phyloP scores from a whole-genome alignment of 306 rosid genomes.

The Nissolia schottii region DNA sequence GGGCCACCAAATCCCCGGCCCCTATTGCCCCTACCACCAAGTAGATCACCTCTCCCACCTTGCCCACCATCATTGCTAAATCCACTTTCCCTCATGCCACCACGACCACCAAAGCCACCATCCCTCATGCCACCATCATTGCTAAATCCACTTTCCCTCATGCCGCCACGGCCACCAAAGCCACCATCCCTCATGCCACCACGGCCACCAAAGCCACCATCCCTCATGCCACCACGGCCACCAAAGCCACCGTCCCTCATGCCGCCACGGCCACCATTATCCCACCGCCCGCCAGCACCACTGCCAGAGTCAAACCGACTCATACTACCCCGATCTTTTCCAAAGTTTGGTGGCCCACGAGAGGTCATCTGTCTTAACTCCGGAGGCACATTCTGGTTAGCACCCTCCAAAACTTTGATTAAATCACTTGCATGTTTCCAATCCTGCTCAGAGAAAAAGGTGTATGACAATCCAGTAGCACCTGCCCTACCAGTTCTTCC shows the following conservation, averaged over 20 bases:
- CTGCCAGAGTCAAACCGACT: conserved; percentile 70
- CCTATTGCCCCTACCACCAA: conserved; percentile 70
- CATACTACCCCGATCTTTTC: conserved; percentile 63
- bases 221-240: conserved; percentile 51
- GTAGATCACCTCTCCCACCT: conserved; percentile 79
- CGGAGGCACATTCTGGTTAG: conserved; percentile 89
- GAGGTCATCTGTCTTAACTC: conserved; percentile 76
- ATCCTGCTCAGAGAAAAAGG: conserved; percentile 96
- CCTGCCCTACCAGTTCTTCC: conserved; percentile 99
- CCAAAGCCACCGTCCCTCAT: conserved; percentile 33
- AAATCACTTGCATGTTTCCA: conserved; percentile 92
- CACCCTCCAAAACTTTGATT: conserved; percentile 95
- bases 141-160: conserved; percentile 34
- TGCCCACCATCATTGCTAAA: conserved; percentile 31
- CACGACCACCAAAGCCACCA: conserved; percentile 22
- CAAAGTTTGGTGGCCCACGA: conserved; percentile 80
- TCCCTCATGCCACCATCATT: conserved; percentile 15
- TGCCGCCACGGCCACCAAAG: conserved; percentile 65
- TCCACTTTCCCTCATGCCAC: not conserved
- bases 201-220: conserved; percentile 41
- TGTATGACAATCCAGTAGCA: conserved; percentile 87
- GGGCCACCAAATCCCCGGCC: conserved; percentile 80
- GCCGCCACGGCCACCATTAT: conserved; percentile 56
- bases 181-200: conserved; percentile 66
- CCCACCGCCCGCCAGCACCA: conserved; percentile 61